These are phyloP conservation scores for Coniochaeta hoffmannii DNA, from an alignment of 2,329 filamentous ascomycete genomes.

Conservation along the genomic window DNA sequence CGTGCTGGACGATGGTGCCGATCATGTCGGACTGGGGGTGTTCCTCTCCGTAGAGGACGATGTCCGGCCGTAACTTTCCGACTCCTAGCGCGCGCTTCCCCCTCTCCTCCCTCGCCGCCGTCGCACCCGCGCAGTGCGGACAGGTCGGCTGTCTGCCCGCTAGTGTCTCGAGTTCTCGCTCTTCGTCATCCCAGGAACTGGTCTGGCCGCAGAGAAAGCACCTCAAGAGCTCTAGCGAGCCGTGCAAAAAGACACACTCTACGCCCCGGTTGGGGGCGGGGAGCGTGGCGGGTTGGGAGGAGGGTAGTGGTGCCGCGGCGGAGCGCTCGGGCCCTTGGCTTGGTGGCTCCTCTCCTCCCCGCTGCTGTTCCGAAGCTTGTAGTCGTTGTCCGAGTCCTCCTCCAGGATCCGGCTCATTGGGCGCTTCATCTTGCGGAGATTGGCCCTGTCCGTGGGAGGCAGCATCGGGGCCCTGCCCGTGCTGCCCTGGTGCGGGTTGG, in stretches of 20 bases:
- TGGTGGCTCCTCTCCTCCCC: not conserved
- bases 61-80: slow-evolving; percentile 62
- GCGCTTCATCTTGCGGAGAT: not conserved
- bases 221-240: slow-evolving; percentile 56
- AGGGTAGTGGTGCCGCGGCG: slow-evolving; percentile 6
- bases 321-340: not conserved
- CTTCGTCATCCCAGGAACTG: slow-evolving; percentile 51
- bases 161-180: slow-evolving; percentile 48
- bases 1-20: slow-evolving; percentile 60
- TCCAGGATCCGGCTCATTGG: not conserved
- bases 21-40: slow-evolving; percentile 63
- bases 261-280: slow-evolving; percentile 35
- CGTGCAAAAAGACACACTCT: slow-evolving; percentile 64
- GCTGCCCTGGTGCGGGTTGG: no score
- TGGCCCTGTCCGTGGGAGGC: not conserved
- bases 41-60: slow-evolving; percentile 68
- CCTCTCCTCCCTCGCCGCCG: slow-evolving; percentile 52
- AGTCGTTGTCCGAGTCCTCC: slow-evolving; percentile 5
- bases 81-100: slow-evolving; percentile 62
- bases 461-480: no score
- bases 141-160: slow-evolving; percentile 61
- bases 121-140: slow-evolving; percentile 56
- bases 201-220: slow-evolving; percentile 55
- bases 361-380: slow-evolving; percentile 4
- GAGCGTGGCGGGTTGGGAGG: slow-evolving; percentile 6